Base-by-base conservation (phyloP, 768 basidiomycete species). In the Auricularia sp. region DNA sequence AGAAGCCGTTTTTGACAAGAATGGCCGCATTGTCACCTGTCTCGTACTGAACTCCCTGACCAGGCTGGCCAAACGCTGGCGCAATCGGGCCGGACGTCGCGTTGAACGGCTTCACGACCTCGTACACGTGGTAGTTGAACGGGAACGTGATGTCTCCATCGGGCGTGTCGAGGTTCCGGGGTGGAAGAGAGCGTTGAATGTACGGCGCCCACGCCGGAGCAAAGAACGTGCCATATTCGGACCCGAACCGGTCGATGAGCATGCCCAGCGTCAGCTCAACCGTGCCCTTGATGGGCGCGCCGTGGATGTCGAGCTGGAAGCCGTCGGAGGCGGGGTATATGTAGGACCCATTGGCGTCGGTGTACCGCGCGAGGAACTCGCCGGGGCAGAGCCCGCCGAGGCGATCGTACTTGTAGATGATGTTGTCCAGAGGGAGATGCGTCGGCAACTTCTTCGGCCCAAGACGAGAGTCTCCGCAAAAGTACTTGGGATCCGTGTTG, bases 1-100 rank as follows among this genome's bases (percentile, higher is more conserved):
- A 18, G 21, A 51, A 51, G 6, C 47, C 47, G 6, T 18, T 5
- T 18, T 8, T 18, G 18, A 51, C 47, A 51, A 51, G 47, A 18
- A 2, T 18, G 18, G 8, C 47, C 11, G 21, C 47, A 18, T 18
- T 51, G 18, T 51, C 47, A 6, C 5, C 21, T 21, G 47, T 51
- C 10, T 10, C 47, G 47, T 69, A 69, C 62, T 68, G 68, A 10
- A 64, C 65, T 12, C 68, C 68, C 62, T 69, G 67, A 18, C 68
- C 68, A 1, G 68, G 64, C 47, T 68, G 68, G 16, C 61, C 58
- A 29, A 68, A 69, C 65, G 64, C 64, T 16, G 66, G 36, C 21
- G 66, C 64, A 12, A 66, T 69, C 29, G 66, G 62, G 42, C 67
- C 67, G 21, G 64, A n/a, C 1, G 33, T 16, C 21, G 65, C 68